phyloP scores from a whole-genome alignment of 2,329 filamentous ascomycete species.

The Colletotrichum sp. region DNA sequence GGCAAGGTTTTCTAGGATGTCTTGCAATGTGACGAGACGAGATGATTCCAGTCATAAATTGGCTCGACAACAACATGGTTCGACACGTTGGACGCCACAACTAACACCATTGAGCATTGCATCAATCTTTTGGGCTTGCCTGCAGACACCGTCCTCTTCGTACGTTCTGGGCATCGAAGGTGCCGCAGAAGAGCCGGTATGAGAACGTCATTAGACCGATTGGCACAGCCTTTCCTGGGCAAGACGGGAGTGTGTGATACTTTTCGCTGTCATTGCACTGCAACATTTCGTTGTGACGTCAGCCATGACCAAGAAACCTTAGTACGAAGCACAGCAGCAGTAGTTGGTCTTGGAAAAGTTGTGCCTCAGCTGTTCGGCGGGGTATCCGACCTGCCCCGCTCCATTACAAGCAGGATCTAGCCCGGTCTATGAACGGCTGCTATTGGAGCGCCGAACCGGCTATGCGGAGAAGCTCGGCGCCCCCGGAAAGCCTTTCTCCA shows the following conservation, averaged over 20 bases:
- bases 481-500: conserved; percentile 1
- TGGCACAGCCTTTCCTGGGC: not conserved
- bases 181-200: not conserved
- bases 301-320: not conserved
- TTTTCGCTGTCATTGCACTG: conserved; percentile 4
- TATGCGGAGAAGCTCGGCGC: not conserved
- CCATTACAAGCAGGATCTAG: not conserved
- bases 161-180: not conserved
- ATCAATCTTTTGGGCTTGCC: not conserved
- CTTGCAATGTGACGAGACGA: not conserved
- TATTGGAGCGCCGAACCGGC: not conserved
- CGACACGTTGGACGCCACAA: conserved; percentile 16
- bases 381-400: not conserved
- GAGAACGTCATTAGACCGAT: not conserved
- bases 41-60: not conserved
- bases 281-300: conserved; percentile 7
- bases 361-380: not conserved
- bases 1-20: not conserved
- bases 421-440: not conserved
- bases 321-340: not conserved
- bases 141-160: not conserved
- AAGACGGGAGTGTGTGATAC: conserved; percentile 1
- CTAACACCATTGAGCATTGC: not conserved
- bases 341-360: not conserved
- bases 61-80: not conserved